phyloP scores from a whole-genome alignment of 805 yeast genomes.

The Blastobotrys americana region DNA sequence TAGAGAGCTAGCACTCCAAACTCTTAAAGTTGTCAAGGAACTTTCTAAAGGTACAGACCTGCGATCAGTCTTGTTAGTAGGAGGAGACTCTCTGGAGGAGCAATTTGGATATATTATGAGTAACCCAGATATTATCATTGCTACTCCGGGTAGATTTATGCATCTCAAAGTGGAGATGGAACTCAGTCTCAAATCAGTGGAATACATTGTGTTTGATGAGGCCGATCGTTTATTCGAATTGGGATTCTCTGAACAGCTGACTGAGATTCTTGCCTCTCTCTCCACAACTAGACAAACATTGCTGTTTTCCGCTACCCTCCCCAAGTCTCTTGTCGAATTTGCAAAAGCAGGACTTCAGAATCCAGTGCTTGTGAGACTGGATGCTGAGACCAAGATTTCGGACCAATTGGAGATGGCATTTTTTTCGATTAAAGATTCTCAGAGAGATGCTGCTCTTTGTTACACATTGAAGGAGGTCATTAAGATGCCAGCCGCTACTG shows the following conservation, averaged over 20 bases:
- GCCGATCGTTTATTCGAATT: conserved; percentile 94
- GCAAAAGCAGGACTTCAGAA: conserved; percentile 94
- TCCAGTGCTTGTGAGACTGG: conserved; percentile 87
- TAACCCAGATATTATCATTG: conserved; percentile 90
- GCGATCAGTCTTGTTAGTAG: conserved; percentile 74
- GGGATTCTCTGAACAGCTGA: conserved; percentile 92
- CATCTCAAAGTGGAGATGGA: conserved; percentile 96
- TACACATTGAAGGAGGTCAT: conserved; percentile 76
- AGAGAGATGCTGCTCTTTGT: conserved; percentile 81
- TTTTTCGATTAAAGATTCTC: conserved; percentile 69
- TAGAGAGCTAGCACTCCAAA: conserved; percentile 93
- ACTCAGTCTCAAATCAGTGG: conserved; percentile 71
- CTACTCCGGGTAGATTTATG: conserved; percentile 95
- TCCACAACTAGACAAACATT: conserved; percentile 82
- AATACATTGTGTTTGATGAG: conserved; percentile 92
- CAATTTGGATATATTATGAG: conserved; percentile 89
- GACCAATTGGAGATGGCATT: conserved; percentile 89
- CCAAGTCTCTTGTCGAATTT: conserved; percentile 85
- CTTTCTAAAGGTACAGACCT: conserved; percentile 79
- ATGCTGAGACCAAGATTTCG: conserved; percentile 84
- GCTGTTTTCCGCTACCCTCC: conserved; percentile 90
- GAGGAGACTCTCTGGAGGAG: conserved; percentile 98
- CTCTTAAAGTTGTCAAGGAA: conserved; percentile 81
- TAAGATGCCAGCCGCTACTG: conserved; percentile 71
- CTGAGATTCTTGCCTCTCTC: conserved; percentile 75